Base-by-base conservation (phyloP, 345 rosid genomes). In the Microcos paniculata region DNA sequence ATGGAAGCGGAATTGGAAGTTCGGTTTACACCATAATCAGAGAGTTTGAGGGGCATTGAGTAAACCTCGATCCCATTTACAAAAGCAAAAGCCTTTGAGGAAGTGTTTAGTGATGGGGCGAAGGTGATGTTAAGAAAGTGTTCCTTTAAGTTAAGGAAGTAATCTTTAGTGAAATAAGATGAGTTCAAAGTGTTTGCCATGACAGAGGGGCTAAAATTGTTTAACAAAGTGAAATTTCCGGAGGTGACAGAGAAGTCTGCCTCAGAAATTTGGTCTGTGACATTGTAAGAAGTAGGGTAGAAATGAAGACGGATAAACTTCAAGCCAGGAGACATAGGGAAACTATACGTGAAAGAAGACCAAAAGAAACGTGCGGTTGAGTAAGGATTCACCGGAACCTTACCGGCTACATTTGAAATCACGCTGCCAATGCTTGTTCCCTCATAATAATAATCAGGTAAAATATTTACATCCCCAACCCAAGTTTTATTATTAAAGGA, bases 51-150 rank as follows among this genome's bases (percentile, higher is more conserved):
- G 8, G 85, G 82, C 76, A 78, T 78, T 4, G 88, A 80, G 33
- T 81, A 69, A 9, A 84, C 21, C 77, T 84, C 83, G 6, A 84
- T 72, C 38, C 83, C 85, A 46, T 82, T 84, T 46, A 84, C 63
- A n/a, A 84, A 76, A 8, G 80, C 83, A 21, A 71, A 78, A 30
- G 72, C 30, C 2, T 28, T 40, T 15, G 51, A 38, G 10, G 10
- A 38, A 38, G 10, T 13, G 9, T 70, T 3, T 21, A 1, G 51
- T 64, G 30, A 64, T 30, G 73, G 73, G 4, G 58, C 26, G 18
- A 70, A 46, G 43, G 73, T 70, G 26, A 70, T 26, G 35, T 70
- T 49, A 2, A 70, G 7, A 30, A 18, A 1, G 16, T 19, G 28
- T 28, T 26, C 9, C 10, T 70, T 19, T 14, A 30, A 48, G 73